Evolutionary conservation across 1,139 yeast genomes (phyloP), one percentile per base, ranked within the genome.

Genomic region (Schwanniomyces etchellsii): DNA sequence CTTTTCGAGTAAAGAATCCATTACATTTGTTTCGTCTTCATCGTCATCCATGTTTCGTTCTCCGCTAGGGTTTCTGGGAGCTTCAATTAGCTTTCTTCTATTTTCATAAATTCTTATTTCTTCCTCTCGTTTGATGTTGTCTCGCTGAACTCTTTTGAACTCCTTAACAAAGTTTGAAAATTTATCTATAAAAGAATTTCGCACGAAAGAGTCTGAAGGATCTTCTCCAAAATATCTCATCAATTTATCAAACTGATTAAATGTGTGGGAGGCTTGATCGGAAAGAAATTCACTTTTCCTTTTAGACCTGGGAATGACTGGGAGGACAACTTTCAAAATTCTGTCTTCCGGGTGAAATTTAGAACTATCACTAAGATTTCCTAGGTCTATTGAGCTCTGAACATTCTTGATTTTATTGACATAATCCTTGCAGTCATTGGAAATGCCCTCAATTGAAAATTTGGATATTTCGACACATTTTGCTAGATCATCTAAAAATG

Each of bases 211-310:
- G 52, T 83, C 93, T 16, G 63, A 60, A 2, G 84, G 74, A 53
- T 81, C 91, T 56, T 83, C 94, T 17, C 91, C 91, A 48, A 81
- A 83, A 43, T 69, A 75, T 44, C 73, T 70, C 89, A 82, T 80
- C 42, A 81, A 55, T 31, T 71, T 67, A 37, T 79, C 84, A 50
- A 82, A 81, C 44, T 80, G 85, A 40, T 74, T 69, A 47, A 81
- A 64, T 0, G 86, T 77, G 37, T 74, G 64, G 30, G 66, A 67
- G 0, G 80, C 68, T 48, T 81, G 85, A 45, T 81, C 89, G 28
- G 63, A 52, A 31, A 83, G 53, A 31, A 81, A 57, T 22, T 77
- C 84, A 25, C 78, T 71, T 54, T 78, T 81, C 37, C 78, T 69
- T 47, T 77, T 71, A 2, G 91, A 88, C 39, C 71, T 74, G 3